Percentiles rank a stretch among this genome's conserved stretches.
phyloP scores from a whole-genome alignment of 2,329 filamentous ascomycete species.

The Cytospora piceicola region DNA sequence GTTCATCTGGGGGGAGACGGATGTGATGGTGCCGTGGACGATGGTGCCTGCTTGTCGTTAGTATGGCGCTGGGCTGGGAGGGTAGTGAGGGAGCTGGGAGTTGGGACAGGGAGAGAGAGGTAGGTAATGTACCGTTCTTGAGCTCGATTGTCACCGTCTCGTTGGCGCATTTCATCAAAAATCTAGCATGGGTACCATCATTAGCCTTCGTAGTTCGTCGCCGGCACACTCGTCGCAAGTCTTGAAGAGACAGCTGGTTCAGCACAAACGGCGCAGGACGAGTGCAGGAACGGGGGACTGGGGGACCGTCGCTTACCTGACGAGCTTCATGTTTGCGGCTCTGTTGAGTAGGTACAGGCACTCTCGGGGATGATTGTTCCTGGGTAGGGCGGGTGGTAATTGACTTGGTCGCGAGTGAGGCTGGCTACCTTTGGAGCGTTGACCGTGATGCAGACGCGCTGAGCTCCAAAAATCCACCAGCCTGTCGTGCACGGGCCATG shows the following conservation, averaged over 20 bases:
- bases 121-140: slow-evolving; percentile 79
- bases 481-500: slow-evolving; percentile 15
- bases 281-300: slow-evolving; percentile 31
- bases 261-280: slow-evolving; percentile 30
- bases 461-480: slow-evolving; percentile 23
- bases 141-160: slow-evolving; percentile 98
- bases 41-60: slow-evolving; percentile 71
- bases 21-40: slow-evolving; percentile 94
- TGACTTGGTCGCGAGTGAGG: slow-evolving; percentile 7
- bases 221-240: slow-evolving; percentile 24
- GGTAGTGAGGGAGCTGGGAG: background rate
- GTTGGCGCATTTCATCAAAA: slow-evolving; percentile 99
- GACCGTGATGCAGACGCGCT: slow-evolving; percentile 23
- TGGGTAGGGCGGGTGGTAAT: slow-evolving; percentile 12
- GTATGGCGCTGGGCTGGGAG: background rate
- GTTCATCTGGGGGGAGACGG: slow-evolving; percentile 98
- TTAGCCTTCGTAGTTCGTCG: slow-evolving; percentile 31
- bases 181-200: slow-evolving; percentile 60
- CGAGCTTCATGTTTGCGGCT: slow-evolving; percentile 83
- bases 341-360: background rate
- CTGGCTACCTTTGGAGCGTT: slow-evolving; percentile 3
- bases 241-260: slow-evolving; percentile 39
- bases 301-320: slow-evolving; percentile 73
- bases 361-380: background rate
- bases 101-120: no score